Conservation (phyloP, 148 eudicot genomes). For the Camellia lanceoleosa region DNA sequence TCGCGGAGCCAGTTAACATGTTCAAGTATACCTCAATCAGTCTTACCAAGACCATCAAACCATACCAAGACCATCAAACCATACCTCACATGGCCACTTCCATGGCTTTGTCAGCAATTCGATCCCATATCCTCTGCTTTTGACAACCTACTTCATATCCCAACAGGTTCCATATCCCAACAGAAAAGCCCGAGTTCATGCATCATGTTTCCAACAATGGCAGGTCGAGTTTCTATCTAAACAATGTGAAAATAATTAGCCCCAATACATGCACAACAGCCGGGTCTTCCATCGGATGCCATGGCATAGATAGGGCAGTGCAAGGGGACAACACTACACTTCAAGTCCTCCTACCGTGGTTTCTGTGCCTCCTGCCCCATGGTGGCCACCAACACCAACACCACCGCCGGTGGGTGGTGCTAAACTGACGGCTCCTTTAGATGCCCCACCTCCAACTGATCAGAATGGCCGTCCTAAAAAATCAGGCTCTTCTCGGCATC, state of each 20-base stretch:
- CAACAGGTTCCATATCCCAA: slow-evolving; percentile 59
- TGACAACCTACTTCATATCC: slow-evolving; percentile 52
- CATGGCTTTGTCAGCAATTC: slow-evolving; percentile 30
- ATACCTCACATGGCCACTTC: neutral
- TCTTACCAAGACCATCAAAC: neutral
- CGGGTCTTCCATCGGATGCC: slow-evolving; percentile 54
- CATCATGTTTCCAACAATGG: slow-evolving; percentile 54
- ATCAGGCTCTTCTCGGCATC: slow-evolving; percentile 6
- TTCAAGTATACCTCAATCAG: neutral
- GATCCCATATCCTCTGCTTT: slow-evolving; percentile 59
- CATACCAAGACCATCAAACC: neutral
- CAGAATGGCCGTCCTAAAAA: neutral
- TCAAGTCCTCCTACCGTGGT: slow-evolving; percentile 3
- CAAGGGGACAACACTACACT: too few relatives aligned
- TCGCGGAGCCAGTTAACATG: neutral
- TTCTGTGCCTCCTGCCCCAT: slow-evolving; percentile 9
- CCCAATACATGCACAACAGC: slow-evolving; percentile 52
- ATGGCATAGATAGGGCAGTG: slow-evolving; percentile 60
- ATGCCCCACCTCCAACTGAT: slow-evolving; percentile 28
- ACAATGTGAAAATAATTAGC: slow-evolving; percentile 44
- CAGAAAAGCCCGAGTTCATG: slow-evolving; percentile 33
- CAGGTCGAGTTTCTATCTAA: slow-evolving; percentile 45
- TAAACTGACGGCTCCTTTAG: slow-evolving; percentile 14
- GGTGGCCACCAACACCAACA: slow-evolving; percentile 13
- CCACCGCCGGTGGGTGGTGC: slow-evolving; percentile 7